Percentiles rank a stretch among this genome's conserved stretches.
Conservation (phyloP, 2,329 filamentous ascomycete species). For the Sodiomyces alkalinus region DNA sequence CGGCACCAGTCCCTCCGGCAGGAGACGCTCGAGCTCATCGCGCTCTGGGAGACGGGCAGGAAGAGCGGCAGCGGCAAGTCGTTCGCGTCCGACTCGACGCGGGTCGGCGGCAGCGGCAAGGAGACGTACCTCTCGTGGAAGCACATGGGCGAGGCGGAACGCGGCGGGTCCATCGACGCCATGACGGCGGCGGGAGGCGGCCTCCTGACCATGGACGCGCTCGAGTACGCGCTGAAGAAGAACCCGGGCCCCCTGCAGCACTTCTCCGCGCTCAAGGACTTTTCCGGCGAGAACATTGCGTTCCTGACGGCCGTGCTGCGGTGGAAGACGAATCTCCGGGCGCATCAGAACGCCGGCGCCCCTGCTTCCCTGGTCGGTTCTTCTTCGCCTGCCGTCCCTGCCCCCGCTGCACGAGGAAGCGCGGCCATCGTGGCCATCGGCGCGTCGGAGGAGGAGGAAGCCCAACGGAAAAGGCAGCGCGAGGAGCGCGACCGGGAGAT, state of each 20-base stretch:
- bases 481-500: constrained; percentile 26
- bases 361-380: neutral
- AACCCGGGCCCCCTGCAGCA: constrained; percentile 45
- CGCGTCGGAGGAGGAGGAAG: neutral
- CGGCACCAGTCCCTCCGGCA: constrained; percentile 27
- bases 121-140: constrained; percentile 10
- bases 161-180: constrained; percentile 14
- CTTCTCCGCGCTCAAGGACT: constrained; percentile 50
- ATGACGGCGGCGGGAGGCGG: constrained; percentile 18
- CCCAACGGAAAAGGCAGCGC: neutral
- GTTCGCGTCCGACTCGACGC: constrained; percentile 15
- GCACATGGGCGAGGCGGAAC: constrained; percentile 22
- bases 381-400: too few species aligned
- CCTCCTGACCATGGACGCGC: constrained; percentile 42
- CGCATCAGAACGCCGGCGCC: neutral
- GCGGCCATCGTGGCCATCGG: neutral
- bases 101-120: constrained; percentile 8
- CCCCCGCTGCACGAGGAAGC: too few species aligned
- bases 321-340: constrained; percentile 31
- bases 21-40: constrained; percentile 33
- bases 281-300: constrained; percentile 57
- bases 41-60: constrained; percentile 29
- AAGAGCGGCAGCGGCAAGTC: constrained; percentile 6
- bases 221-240: constrained; percentile 43
- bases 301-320: constrained; percentile 43